Evolutionary conservation across 208 protist species (phyloP), one percentile per base, ranked within the genome.

Genomic region (Trypanosoma grayi): DNA sequence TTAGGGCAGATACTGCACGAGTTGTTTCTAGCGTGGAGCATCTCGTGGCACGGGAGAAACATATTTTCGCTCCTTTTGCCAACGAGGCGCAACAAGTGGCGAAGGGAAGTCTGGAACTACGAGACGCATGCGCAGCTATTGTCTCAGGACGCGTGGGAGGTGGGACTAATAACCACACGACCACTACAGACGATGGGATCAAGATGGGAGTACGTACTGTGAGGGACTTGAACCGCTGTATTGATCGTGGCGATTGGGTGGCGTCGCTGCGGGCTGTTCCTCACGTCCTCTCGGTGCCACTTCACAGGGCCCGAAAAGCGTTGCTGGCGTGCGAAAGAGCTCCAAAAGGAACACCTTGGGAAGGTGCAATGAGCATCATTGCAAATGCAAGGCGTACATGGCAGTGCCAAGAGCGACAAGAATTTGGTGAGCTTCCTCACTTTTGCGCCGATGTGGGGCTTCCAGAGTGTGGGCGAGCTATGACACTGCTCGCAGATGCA

Each of bases 221-320:
- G 27, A 48, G 40, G 3, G 58, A 71, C 20, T 55, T 92, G 39
- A 67, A 85, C 47, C 34, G n/a, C 5, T 66, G 58, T 28, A 86
- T 82, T 40, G 66, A 78, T 51, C 24, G 20, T 7, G 66, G 81
- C 18, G 74, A 88, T 51, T 92, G 85, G 85, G 71, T 33, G 16
- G 25, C 55, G 8, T 79, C 85, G 8, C 41, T 92, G 56, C 44
- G 25, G 9, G 50, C 43, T 10, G 65, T 76, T 51, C 63, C 66
- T 13, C 51, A 30, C 18, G 34, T 75, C 9, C 10, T 81, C 30
- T 51, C 44, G 13, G 44, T 65, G 10, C 69, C 73, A 44, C 30
- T 79, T 57, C 75, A 75, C 11, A 63, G 48, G 36, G 45, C 80
- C 4, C 65, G 74, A 14, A 85, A 83, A 52, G 70, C 77, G 11